Evolutionary conservation across 805 yeast genomes (phyloP), one percentile per base, ranked within the genome.

Genomic region (Metschnikowia kunwiensis): DNA sequence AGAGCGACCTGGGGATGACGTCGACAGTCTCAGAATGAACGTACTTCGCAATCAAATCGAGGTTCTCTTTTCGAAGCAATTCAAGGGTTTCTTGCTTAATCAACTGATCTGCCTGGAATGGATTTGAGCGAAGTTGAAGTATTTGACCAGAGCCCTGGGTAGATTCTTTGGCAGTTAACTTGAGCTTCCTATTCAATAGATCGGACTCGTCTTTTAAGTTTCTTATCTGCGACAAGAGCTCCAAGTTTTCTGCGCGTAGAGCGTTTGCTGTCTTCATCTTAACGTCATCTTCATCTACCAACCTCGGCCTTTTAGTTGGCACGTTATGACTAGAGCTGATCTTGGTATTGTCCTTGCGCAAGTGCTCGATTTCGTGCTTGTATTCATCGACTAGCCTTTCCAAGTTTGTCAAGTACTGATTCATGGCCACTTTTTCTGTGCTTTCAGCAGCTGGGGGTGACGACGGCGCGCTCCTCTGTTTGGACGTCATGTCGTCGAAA

Each of bases 41-140:
- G 17, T 53, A 47, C 25, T 55, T 52, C 0, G 56, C 54, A 14
- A 78, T 50, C 13, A 86, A 57, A 7, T 74, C 78, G 5, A 64
- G 57, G 46, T 86, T 86, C 51, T 86, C 94, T 12, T 58, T 58
- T 26, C 70, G 55, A 17, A 87, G 60, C 0, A 70, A 57, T 5
- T 72, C 73, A 12, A 85, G 55, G 37, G 73, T 64, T 25, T 68
- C 64, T 38, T 64, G 69, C 46, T 80, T 81, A 11, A 80, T 64
- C n/a, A 70, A 56, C 53, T 85, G 89, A 45, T 81, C 82, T 11
- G 65, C 66, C 2, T 70, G 37, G 10, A 80, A 70, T 2, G 95
- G 94, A 53, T 82, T 85, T 21, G 75, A 70, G 30, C 80, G 69
- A 38, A 84, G 58, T 54, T 83, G 83, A 10, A 86, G 55, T 2